Percentiles rank a stretch among this genome's conserved stretches.
These are phyloP conservation scores for Alternaria sp. DNA, from an alignment of 2,329 filamentous ascomycete genomes.

Conservation along the genomic window DNA sequence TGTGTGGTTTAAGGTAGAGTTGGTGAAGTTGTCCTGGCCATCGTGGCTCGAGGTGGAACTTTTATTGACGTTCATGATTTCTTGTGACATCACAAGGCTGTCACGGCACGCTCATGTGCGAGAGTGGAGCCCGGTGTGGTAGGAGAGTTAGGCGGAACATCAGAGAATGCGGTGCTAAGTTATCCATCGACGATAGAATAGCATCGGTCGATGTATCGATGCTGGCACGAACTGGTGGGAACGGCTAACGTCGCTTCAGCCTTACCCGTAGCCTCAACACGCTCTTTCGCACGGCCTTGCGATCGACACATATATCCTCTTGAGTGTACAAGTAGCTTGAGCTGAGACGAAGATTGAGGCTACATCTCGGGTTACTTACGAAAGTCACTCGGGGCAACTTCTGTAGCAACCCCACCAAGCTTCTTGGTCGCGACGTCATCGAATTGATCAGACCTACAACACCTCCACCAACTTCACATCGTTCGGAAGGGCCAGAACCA, in stretches of 20 bases:
- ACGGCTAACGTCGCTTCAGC: slow-evolving; percentile 13
- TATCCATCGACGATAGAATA: slow-evolving; percentile 8
- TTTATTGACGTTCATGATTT: slow-evolving; percentile 30
- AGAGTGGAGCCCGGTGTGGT: slow-evolving; percentile 25
- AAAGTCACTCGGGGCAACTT: neutral
- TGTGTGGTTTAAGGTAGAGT: neutral
- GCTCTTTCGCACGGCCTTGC: slow-evolving; percentile 2
- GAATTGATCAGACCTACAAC: neutral
- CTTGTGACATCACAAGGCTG: slow-evolving; percentile 37
- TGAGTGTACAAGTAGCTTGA: neutral
- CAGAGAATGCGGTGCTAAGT: neutral
- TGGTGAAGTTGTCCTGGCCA: neutral
- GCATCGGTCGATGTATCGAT: slow-evolving; percentile 7
- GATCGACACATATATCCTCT: neutral
- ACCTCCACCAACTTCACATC: neutral
- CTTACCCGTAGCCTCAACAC: slow-evolving; percentile 9
- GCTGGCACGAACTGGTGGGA: slow-evolving; percentile 15
- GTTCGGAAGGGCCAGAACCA: neutral
- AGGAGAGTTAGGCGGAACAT: slow-evolving; percentile 1
- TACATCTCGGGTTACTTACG: neutral
- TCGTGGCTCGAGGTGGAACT: slow-evolving; percentile 11
- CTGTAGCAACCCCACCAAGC: neutral
- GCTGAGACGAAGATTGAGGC: neutral
- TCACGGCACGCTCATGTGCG: slow-evolving; percentile 27
- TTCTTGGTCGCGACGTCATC: neutral